Conservation (phyloP, 2,329 filamentous ascomycete species). For the Ophiostoma perfectum region DNA sequence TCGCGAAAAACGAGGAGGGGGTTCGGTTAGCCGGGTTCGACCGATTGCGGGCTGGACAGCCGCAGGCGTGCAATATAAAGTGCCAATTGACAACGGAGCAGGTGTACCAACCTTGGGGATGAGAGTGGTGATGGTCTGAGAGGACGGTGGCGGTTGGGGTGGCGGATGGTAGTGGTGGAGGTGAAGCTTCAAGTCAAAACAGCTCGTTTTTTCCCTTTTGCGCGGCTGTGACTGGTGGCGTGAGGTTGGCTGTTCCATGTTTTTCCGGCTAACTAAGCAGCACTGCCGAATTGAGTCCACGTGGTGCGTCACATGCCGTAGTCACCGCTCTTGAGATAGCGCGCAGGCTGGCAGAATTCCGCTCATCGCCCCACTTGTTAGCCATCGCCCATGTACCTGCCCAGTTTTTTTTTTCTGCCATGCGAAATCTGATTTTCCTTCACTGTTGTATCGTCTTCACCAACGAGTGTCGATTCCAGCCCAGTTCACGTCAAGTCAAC, state of each 20-base stretch:
- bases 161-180: constrained; percentile 13
- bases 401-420: constrained; percentile 17
- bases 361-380: constrained; percentile 16
- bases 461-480: constrained; percentile 7
- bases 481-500: constrained; percentile 16
- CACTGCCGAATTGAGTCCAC: too few relatives aligned
- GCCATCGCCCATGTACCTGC: constrained; percentile 1
- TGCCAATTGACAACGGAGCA: constrained; percentile 13
- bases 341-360: constrained; percentile 19
- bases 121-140: constrained; percentile 20
- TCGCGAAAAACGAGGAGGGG: neutral
- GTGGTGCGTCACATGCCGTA: neutral
- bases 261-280: constrained; percentile 22
- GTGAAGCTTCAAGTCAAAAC: constrained; percentile 17
- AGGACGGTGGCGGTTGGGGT: neutral
- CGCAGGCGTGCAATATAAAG: neutral
- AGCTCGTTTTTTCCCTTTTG: constrained; percentile 23
- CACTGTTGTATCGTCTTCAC: constrained; percentile 1
- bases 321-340: constrained; percentile 13
- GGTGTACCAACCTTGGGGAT: constrained; percentile 19
- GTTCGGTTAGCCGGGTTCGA: neutral
- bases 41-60: too few relatives aligned
- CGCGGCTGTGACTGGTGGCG: constrained; percentile 25
- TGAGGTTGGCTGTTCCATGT: constrained; percentile 25
- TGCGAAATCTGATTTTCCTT: constrained; percentile 15